Base-by-base conservation (phyloP, 1,139 yeast genomes). In the Kurtzmaniella quercitrusa region DNA sequence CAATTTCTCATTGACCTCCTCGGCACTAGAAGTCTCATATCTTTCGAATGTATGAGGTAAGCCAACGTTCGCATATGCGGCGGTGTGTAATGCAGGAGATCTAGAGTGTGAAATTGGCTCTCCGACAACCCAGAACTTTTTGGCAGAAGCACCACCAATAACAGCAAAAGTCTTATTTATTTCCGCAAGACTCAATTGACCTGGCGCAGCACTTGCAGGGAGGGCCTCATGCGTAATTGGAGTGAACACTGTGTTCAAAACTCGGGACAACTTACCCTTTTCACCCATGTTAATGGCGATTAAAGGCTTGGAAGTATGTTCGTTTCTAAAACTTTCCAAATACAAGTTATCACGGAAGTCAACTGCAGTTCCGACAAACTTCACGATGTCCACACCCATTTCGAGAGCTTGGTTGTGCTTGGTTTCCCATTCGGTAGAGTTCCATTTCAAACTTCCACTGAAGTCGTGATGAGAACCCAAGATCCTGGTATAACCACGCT, bases 401-500 rank as follows among this genome's bases (percentile, higher is more conserved):
- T 78, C 65, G 36, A 74, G 63, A 0, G 93, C 97, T 51, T 81
- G 80, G 47, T 76, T 74, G 59, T 82, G 88, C 59, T 79, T 78
- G 50, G 75, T 74, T 51, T 78, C 81, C 95, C 96, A 88, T 55
- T 81, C 88, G 16, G 80, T 68, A 50, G 78, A 68, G 40, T 66
- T 65, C 95, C 96, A 89, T 45, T 73, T 68, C 59, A 75, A 69
- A 15, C 65, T 57, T 23, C 88, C 94, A 8, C 69, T 60, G 44
- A 82, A 76, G 57, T 87, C 93, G 56, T 85, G 93, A 54, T 82
- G 87, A 1, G 96, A 85, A 12, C 89, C 95, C 61, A 93, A 85
- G 38, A 91, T 71, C 56, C 78, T 79, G 14, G 95, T 82, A 59
- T 68, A 74, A 5, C 80, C 78, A 55, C 77, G 80, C 38, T 65